These are phyloP conservation scores for Chlorella sorokiniana DNA, from an alignment of 139 green algal genomes.

Conservation along the genomic window DNA sequence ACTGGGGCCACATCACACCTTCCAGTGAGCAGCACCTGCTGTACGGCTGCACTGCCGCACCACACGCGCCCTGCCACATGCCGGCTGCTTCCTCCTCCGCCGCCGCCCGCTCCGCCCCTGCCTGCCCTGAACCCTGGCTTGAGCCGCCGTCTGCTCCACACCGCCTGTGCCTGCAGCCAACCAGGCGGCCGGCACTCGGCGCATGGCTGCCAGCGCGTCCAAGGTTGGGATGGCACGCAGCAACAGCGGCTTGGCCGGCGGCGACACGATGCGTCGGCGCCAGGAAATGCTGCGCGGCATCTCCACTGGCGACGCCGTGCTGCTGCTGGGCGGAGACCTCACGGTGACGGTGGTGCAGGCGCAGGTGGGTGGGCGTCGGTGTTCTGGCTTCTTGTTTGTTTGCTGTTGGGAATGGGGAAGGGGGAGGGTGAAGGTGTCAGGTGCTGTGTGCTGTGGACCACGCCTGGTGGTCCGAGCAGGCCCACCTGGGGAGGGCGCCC, in stretches of 20 bases:
- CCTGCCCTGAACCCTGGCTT: background rate
- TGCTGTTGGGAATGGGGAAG: background rate
- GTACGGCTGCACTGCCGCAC: background rate
- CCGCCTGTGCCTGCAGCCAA: constrained; percentile 5
- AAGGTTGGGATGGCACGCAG: background rate
- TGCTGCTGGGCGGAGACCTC: constrained; percentile 66
- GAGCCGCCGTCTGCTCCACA: background rate
- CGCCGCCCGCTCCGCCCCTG: background rate
- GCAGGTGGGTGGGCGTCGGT: constrained; percentile 13
- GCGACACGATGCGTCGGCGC: constrained; percentile 14
- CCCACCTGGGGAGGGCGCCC: no score
- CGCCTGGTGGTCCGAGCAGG: no score
- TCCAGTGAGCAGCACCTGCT: background rate
- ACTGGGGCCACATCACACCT: constrained; percentile 44
- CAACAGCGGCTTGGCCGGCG: background rate
- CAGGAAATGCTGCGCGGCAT: constrained; percentile 49
- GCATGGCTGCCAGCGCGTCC: background rate
- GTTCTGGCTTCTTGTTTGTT: background rate
- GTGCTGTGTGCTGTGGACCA: no score
- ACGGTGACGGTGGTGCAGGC: constrained; percentile 57
- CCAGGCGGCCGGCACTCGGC: constrained; percentile 9
- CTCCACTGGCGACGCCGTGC: constrained; percentile 43
- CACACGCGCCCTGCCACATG: background rate
- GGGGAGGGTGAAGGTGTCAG: background rate
- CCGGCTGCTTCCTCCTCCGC: no score